These are phyloP conservation scores for Picochlorum sp. DNA, from an alignment of 139 green algal genomes.

Conservation along the genomic window DNA sequence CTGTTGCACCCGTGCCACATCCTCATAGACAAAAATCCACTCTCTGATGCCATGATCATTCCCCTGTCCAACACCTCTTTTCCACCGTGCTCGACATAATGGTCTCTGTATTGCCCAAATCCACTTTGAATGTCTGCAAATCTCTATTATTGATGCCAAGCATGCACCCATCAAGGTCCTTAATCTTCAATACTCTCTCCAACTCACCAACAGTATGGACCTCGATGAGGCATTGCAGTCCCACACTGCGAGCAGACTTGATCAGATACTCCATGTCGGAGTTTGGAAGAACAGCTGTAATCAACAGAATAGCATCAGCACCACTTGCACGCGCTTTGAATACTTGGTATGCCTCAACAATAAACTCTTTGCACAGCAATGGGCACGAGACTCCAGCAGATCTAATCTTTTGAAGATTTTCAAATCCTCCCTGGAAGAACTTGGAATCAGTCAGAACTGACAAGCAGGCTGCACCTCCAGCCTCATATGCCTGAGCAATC, in stretches of 20 bases:
- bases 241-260: constrained; percentile 57
- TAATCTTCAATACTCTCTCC: constrained; percentile 77
- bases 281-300: constrained; percentile 94
- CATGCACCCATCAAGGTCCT: constrained; percentile 65
- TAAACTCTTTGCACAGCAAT: constrained; percentile 99
- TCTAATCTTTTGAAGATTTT: constrained; percentile 70
- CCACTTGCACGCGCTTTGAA: constrained; percentile 59
- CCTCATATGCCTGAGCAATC: constrained; percentile 86
- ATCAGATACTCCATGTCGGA: constrained; percentile 85
- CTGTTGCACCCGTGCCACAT: constrained; percentile 79
- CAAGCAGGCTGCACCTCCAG: constrained; percentile 89
- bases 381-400: constrained; percentile 73
- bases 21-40: constrained; percentile 90
- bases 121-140: constrained; percentile 93
- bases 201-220: constrained; percentile 88
- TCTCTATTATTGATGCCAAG: constrained; percentile 99
- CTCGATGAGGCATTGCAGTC: constrained; percentile 72
- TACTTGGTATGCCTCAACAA: constrained; percentile 95
- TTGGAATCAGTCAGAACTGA: constrained; percentile 92
- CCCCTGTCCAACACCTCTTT: constrained; percentile 58
- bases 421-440: constrained; percentile 87
- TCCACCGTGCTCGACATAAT: constrained; percentile 76
- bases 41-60: constrained; percentile 90
- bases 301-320: constrained; percentile 93
- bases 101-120: constrained; percentile 68